Base-by-base conservation (phyloP, 768 basidiomycete genomes). In the Lyophyllum atratum region DNA sequence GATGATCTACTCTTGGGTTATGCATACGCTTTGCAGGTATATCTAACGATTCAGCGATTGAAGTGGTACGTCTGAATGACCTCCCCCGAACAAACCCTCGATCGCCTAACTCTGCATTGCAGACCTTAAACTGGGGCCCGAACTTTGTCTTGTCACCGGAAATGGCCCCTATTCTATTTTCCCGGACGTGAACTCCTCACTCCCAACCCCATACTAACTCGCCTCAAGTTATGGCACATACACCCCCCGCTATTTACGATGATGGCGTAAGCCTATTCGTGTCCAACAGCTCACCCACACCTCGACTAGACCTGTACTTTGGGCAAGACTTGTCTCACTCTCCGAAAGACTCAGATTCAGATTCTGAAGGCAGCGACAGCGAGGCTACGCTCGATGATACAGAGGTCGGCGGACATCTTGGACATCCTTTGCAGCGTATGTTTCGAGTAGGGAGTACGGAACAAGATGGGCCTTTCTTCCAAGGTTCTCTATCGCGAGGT, bases 401-500 rank as follows among this genome's bases (percentile, higher is more conserved):
- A 5, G 71, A 66, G 14, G 40, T 60, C 4, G 48, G 52, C 22
- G 44, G 54, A 1, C 56, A 55, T 29, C 72, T 75, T 60, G 74
- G 74, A 22, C 66, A 72, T 53, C 72, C 72, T 11, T 59, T 76
- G 12, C 64, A 73, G 48, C 71, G 75, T 33, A 72, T 78, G 66
- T 65, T 67, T 10, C 68, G 72, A 24, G 44, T 62, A 11, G 67
- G 61, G 31, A 70, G 66, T 50, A 64, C 62, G 39, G 66, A 68
- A 55, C 62, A 65, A 52, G 66, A 66, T 17, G 48, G 52, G 58
- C 58, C 64, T 55, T 44, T 61, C 52, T 54, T 55, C 61, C 40
- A 61, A 60, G 50, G 61, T 50, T 33, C 60, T 61, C 45, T 55
- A 33, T 73, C 54, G 50, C 56, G 50, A 47, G 54, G 52, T 61